Conservation (phyloP, 352 stramenopile genomes). For the Phytophthora hibernalis region DNA sequence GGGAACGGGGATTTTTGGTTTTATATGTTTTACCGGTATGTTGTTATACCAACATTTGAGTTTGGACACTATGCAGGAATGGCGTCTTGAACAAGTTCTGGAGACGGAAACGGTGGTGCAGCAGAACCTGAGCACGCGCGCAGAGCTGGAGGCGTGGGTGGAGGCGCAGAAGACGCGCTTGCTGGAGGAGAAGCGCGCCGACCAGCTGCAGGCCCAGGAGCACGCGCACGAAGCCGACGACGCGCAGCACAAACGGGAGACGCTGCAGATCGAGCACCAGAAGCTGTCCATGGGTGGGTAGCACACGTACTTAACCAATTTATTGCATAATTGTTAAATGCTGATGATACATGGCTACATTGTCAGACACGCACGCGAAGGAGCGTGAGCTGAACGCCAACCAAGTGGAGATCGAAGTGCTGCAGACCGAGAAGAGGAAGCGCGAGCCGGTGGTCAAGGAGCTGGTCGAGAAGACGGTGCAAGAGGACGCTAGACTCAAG, state of each 20-base stretch:
- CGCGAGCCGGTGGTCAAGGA: constrained; percentile 71
- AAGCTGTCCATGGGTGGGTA: constrained; percentile 40
- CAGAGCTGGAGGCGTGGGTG: constrained; percentile 56
- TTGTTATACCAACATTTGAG: too few relatives aligned
- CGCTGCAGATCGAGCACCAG: constrained; percentile 54
- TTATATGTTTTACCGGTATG: too few relatives aligned
- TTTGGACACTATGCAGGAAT: constrained; percentile 49
- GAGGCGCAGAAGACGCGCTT: constrained; percentile 50
- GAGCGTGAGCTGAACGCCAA: constrained; percentile 60
- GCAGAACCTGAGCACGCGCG: constrained; percentile 51
- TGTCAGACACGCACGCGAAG: constrained; percentile 49
- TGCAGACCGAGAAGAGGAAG: constrained; percentile 65
- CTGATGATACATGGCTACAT: neutral
- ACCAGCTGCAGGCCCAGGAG: constrained; percentile 54
- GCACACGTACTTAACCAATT: neutral
- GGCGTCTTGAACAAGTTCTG: constrained; percentile 40
- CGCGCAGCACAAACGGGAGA: constrained; percentile 50
- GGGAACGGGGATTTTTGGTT: too few relatives aligned
- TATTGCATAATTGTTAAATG: neutral
- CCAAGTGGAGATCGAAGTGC: constrained; percentile 74
- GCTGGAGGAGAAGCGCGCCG: constrained; percentile 49
- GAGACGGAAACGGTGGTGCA: constrained; percentile 54
- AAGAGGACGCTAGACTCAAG: constrained; percentile 67
- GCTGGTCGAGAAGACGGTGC: constrained; percentile 61
- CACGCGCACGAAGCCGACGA: constrained; percentile 45